Evolutionary conservation across 169 alveolate species (phyloP).

Genomic region (Perkinsus marinus): DNA sequence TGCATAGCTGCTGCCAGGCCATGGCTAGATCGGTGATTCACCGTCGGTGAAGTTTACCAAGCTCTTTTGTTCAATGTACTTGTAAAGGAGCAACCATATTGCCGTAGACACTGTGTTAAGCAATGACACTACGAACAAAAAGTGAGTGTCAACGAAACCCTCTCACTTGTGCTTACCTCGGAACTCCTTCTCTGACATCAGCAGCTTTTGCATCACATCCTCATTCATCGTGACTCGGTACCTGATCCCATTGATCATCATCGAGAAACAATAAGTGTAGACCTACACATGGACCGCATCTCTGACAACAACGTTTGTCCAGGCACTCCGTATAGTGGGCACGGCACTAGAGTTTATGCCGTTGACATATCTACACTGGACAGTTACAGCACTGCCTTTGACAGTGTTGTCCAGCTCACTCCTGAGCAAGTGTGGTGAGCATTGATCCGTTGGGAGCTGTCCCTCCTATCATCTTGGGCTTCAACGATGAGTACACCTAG

Average conservation of each 20-base stretch:
- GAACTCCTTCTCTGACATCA: slow-evolving; percentile 37
- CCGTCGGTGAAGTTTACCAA: neutral
- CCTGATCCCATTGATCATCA: neutral
- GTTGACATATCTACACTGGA: slow-evolving; percentile 29
- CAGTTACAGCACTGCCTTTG: neutral
- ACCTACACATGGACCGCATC: neutral
- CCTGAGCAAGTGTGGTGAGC: slow-evolving; percentile 27
- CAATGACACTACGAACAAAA: no score
- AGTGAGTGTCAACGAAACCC: no score
- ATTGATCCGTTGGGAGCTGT: slow-evolving; percentile 47
- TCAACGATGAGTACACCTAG: neutral
- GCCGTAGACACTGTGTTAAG: no score
- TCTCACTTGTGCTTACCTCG: slow-evolving; percentile 23
- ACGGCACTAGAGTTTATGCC: slow-evolving; percentile 59
- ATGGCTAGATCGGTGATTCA: neutral
- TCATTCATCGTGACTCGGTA: neutral
- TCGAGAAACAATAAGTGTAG: no score
- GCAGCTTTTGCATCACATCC: slow-evolving; percentile 13
- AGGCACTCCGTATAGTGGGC: slow-evolving; percentile 60
- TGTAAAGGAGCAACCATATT: neutral
- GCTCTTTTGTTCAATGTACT: neutral
- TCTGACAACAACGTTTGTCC: slow-evolving; percentile 29
- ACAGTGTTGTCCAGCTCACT: neutral
- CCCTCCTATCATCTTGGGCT: slow-evolving; percentile 46
- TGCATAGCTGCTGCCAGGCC: neutral